Base-by-base conservation (phyloP, 805 yeast genomes). In the Sungouiozyma ichnusensis region DNA sequence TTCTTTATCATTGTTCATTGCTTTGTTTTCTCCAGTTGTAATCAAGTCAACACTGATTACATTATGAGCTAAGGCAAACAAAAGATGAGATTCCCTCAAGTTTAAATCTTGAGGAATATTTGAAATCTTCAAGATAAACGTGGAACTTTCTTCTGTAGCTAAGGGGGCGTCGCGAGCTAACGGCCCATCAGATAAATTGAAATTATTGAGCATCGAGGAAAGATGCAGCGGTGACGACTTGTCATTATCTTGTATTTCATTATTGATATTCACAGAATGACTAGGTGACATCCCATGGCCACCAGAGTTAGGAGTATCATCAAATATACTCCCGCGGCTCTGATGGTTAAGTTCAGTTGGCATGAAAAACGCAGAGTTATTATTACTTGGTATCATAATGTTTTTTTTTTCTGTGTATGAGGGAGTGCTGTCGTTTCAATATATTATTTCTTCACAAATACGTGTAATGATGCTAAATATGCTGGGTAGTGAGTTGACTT, bases 11-110 rank as follows among this genome's bases (percentile, higher is more conserved):
- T 2, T 36, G 32, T 24, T 15, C 29, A 33, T 7, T 17, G 17
- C 16, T 17, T 38, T 31, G 8, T 18, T 15, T 20, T 8, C 16
- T 17, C 15, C 24, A 5, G 2, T 38, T n/a, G 69, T 71, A 19
- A 63, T 53, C 33, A 76, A 49, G 42, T 76, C 81, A 34, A 77
- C 63, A 44, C 63, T 68, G 31, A 71, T 48, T 37, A 79, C 80
- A 50, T 80, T 85, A 47, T 68, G 63, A n/a, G 85, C 83, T 42
- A 83, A 63, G 4, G 90, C 73, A 56, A 83, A 83, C 6, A 83
- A 69, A 14, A 80, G 67, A 38, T 73, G 67, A 2, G 84, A 79
- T 58, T 83, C 94, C 57, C 92, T 72, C 31, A 69, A 49, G 2
- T 83, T 60, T 20, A 82, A 65, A 60, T 83, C 86, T 3, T 62